phyloP scores from a whole-genome alignment of 768 basidiomycete genomes.

The Pisolithus orientalis region DNA sequence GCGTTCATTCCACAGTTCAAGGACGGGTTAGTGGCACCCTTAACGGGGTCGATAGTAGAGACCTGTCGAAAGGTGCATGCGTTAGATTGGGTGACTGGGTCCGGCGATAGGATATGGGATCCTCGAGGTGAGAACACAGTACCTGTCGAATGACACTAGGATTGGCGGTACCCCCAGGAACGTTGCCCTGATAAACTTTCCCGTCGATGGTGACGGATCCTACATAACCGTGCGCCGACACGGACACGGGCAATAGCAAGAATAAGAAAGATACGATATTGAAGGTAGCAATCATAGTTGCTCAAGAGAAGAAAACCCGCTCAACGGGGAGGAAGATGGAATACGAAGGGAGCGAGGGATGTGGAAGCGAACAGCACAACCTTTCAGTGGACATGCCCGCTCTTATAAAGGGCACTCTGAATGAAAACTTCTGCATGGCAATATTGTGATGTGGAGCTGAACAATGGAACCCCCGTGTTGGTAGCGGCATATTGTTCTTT shows the following conservation, averaged over 20 bases:
- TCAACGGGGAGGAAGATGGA: slow-evolving; percentile 12
- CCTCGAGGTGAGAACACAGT: not conserved
- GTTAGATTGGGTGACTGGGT: slow-evolving; percentile 1
- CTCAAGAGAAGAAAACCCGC: slow-evolving; percentile 6
- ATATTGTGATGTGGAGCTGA: too few relatives aligned
- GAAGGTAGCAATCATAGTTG: slow-evolving; percentile 10
- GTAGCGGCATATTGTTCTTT: too few relatives aligned
- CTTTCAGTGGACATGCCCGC: too few relatives aligned
- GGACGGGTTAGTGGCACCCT: slow-evolving; percentile 49
- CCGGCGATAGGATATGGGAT: too few relatives aligned
- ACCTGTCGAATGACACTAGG: slow-evolving; percentile 38
- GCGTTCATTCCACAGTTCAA: slow-evolving; percentile 56
- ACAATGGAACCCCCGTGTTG: too few relatives aligned
- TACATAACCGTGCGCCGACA: slow-evolving; percentile 27
- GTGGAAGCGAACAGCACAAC: too few relatives aligned
- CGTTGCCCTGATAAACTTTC: slow-evolving; percentile 21
- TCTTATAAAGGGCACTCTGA: too few relatives aligned
- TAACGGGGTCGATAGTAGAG: slow-evolving; percentile 38
- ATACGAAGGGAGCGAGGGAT: not conserved
- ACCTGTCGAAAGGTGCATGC: slow-evolving; percentile 39
- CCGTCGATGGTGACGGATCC: slow-evolving; percentile 26
- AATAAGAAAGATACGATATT: slow-evolving; percentile 7
- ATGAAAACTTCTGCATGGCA: too few relatives aligned
- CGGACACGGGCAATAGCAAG: slow-evolving; percentile 13
- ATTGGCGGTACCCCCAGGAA: slow-evolving; percentile 27